Conservation (phyloP, 345 rosid species). For the Kernera saxatilis region DNA sequence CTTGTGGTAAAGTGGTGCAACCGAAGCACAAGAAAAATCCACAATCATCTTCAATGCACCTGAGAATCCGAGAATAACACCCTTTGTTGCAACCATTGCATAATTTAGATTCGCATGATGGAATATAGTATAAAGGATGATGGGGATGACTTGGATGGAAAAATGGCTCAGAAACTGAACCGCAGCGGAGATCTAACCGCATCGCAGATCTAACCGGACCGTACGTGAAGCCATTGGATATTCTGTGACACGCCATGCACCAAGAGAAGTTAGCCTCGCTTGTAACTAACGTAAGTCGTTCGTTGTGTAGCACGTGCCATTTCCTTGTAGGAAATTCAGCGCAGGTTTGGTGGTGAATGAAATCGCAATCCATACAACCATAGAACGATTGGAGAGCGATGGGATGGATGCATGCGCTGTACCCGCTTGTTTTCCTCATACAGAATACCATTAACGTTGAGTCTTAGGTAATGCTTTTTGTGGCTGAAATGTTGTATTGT, state of each 20-base stretch:
- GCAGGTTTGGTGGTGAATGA: background rate
- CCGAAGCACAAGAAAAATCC: background rate
- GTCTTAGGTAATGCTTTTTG: background rate
- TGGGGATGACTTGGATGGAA: background rate
- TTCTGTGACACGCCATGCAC: background rate
- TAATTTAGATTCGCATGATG: rapidly evolving
- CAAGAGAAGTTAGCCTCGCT: background rate
- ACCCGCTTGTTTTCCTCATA: background rate
- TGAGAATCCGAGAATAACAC: too few relatives aligned
- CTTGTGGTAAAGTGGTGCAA: background rate
- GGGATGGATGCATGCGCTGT: background rate
- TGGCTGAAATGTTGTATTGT: background rate
- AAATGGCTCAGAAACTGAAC: background rate
- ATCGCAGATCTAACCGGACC: background rate
- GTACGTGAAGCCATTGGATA: background rate
- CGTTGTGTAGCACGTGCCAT: background rate
- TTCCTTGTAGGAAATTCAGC: background rate
- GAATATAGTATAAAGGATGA: background rate
- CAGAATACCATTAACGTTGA: background rate
- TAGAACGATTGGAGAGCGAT: background rate
- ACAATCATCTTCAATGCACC: background rate
- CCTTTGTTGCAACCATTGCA: background rate
- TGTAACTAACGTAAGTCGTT: background rate
- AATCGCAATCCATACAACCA: background rate
- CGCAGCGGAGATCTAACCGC: background rate